Evolutionary conservation across 23 red algal genomes (phyloP).

Genomic region (Pyropia haitanensis): DNA sequence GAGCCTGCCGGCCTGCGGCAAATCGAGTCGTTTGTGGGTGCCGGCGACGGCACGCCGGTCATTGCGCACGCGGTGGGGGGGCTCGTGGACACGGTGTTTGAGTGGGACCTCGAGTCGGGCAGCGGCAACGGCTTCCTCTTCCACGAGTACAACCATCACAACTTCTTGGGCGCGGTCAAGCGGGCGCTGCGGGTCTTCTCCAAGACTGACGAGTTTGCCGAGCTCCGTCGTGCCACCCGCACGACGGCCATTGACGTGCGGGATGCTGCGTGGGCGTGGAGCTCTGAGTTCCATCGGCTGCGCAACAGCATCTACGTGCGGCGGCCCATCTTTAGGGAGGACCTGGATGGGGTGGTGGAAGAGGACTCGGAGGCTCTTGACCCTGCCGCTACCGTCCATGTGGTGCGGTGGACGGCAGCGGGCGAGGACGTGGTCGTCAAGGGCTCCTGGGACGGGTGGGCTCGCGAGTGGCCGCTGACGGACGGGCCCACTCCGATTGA

Average conservation of each 20-base stretch:
- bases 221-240: slow-evolving; percentile 59
- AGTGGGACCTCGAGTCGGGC: slow-evolving; percentile 74
- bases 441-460: slow-evolving; percentile 95
- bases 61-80: slow-evolving; percentile 84
- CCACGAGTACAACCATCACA: slow-evolving; percentile 67
- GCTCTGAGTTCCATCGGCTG: slow-evolving; percentile 84
- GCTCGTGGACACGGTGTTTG: slow-evolving; percentile 88
- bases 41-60: slow-evolving; percentile 69
- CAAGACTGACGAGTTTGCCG: slow-evolving; percentile 68
- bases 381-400: slow-evolving; percentile 17
- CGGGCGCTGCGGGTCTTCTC: slow-evolving; percentile 88
- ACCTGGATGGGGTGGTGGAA: slow-evolving; percentile 24
- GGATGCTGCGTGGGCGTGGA: slow-evolving; percentile 93
- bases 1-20: slow-evolving; percentile 92
- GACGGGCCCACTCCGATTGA: slow-evolving; percentile 3
- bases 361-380: slow-evolving; percentile 46
- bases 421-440: slow-evolving; percentile 60
- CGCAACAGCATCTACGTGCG: slow-evolving; percentile 66
- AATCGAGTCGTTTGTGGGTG: neutral
- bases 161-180: slow-evolving; percentile 85
- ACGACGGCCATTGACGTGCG: slow-evolving; percentile 85
- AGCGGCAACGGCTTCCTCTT: slow-evolving; percentile 93
- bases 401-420: slow-evolving; percentile 47
- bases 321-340: slow-evolving; percentile 32
- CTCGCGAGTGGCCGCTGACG: slow-evolving; percentile 62